These are phyloP conservation scores for Collybia sordida DNA, from an alignment of 768 basidiomycete genomes.

Conservation along the genomic window DNA sequence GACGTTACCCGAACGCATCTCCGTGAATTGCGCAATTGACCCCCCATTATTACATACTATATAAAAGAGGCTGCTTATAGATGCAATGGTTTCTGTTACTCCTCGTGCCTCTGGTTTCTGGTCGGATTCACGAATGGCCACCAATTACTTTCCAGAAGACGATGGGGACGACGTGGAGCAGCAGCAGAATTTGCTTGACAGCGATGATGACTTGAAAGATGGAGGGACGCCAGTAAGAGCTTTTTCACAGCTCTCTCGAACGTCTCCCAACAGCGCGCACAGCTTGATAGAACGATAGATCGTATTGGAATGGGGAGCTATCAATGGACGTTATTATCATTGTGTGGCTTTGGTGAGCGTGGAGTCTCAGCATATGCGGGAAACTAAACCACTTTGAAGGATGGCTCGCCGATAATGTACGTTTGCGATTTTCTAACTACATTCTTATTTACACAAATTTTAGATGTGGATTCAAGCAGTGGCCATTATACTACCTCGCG, in stretches of 20 bases:
- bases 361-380: background rate
- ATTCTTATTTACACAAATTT: slow-evolving; percentile 24
- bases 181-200: slow-evolving; percentile 28
- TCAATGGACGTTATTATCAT: slow-evolving; percentile 77
- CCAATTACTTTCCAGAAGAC: slow-evolving; percentile 38
- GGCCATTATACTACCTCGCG: slow-evolving; percentile 93
- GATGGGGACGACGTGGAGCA: slow-evolving; percentile 33
- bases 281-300: slow-evolving; percentile 84
- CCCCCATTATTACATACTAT: background rate
- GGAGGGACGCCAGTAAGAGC: slow-evolving; percentile 46
- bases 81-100: slow-evolving; percentile 41
- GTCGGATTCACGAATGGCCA: slow-evolving; percentile 33
- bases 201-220: slow-evolving; percentile 32
- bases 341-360: slow-evolving; percentile 85
- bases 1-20: no score
- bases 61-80: slow-evolving; percentile 15
- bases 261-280: slow-evolving; percentile 3
- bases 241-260: background rate
- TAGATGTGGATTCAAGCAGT: slow-evolving; percentile 95
- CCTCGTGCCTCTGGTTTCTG: slow-evolving; percentile 53
- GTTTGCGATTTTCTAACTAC: slow-evolving; percentile 16
- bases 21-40: slow-evolving; percentile 3
- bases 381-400: slow-evolving; percentile 40
- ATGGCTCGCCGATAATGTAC: slow-evolving; percentile 92
- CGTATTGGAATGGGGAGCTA: slow-evolving; percentile 91